Evolutionary conservation across 345 rosid genomes (phyloP).

Genomic region (Populus tremula): DNA sequence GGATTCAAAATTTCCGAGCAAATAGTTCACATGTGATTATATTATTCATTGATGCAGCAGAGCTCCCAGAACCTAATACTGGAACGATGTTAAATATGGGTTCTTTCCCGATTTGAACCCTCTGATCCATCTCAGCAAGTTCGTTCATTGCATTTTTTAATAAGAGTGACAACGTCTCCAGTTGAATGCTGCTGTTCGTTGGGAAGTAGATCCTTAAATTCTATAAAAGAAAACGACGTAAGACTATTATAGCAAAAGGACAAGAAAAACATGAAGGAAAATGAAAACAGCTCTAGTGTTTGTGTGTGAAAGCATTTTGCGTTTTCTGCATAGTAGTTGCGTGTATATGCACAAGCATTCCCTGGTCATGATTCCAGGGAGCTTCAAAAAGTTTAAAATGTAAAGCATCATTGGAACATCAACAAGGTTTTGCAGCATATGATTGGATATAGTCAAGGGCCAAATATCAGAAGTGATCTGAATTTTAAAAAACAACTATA

Average conservation of each 20-base stretch:
- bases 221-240: conserved; percentile 28
- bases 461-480: neutral
- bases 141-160: conserved; percentile 44
- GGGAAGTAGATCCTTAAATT: conserved; percentile 63
- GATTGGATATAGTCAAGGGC: neutral
- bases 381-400: neutral
- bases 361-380: neutral
- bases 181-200: conserved; percentile 38
- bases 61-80: conserved; percentile 59
- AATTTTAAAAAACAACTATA: neutral
- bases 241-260: neutral
- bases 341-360: neutral
- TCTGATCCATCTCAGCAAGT: conserved; percentile 39
- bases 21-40: conserved; percentile 67
- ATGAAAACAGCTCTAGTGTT: neutral
- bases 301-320: neutral
- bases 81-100: conserved; percentile 63
- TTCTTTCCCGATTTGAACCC: conserved; percentile 25
- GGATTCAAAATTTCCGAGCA: conserved; percentile 48
- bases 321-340: neutral
- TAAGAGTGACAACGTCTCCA: conserved; percentile 35
- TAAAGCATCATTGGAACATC: neutral
- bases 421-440: neutral
- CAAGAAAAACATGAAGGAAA: neutral
- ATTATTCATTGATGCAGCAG: conserved; percentile 51